Evolutionary conservation across 768 basidiomycete genomes (phyloP), one percentile per base, ranked within the genome.

Genomic region (Tephrocybe sp.): DNA sequence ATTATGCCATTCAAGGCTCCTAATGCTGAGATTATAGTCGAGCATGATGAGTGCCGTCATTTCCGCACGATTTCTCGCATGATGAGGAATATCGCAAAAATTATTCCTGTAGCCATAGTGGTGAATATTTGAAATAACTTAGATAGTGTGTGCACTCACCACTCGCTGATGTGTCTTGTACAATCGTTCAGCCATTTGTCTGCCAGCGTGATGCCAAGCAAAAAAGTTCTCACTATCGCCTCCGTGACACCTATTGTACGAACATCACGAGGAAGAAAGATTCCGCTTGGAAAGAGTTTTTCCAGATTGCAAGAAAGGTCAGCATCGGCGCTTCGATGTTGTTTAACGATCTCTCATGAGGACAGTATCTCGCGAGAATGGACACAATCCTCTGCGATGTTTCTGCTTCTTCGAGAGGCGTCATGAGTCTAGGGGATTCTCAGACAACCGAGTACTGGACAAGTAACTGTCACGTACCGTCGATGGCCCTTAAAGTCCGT

Each of bases 161-260:
- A 82, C 27, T 74, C 74, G 61, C 74, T 76, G 54, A 79, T 73
- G 5, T 72, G 71, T 59, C 76, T 75, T 0, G 76, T 71, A 54
- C 75, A 72, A 55, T 84, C 84, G 47, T 83, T 77, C 43, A 84
- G 52, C 81, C 82, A 84, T 65, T 83, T 85, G 55, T 78, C 79
- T 11, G 84, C 82, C 28, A 85, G 61, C 68, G 80, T 79, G 30
- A 76, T 73, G 44, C 75, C 72, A 28, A 84, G 62, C 5, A 82
- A 58, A 56, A 82, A 82, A 27, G 70, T 65, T 51, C 81, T 70
- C 52, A 77, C 77, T 12, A 73, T 70, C 31, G 69, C 71, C 39
- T 77, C 77, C 39, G 74, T 69, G 32, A 65, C 61, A 28, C 69
- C 69, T 35, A 71, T 68, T 12, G 60, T 52, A 27, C 66, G 66